Percentiles rank a stretch among this genome's conserved stretches.
Conservation (phyloP, 2,329 filamentous ascomycete genomes). For the Diaporthe citrichinensis region DNA sequence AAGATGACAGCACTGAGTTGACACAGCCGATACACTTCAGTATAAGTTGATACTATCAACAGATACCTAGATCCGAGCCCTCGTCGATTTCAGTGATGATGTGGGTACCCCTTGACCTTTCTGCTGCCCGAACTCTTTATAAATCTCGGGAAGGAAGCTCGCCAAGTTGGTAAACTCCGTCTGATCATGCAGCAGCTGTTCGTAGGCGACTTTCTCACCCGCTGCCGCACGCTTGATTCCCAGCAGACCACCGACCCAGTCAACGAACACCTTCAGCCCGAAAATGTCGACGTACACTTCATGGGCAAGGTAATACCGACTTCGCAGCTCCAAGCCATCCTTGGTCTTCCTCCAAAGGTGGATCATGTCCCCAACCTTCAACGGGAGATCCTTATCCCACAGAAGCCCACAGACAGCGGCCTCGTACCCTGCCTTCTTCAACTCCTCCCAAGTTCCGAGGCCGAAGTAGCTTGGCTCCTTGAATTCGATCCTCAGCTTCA, state of each 20-base stretch:
- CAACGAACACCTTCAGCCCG: conserved; percentile 31
- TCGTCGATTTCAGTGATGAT: not conserved
- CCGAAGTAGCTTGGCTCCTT: conserved; percentile 38
- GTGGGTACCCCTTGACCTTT: not conserved
- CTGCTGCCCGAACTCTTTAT: conserved; percentile 17
- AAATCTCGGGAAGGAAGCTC: conserved; percentile 38
- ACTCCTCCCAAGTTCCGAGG: conserved; percentile 36
- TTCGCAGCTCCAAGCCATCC: conserved; percentile 38
- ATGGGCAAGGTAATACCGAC: conserved; percentile 41
- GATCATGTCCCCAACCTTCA: conserved; percentile 42
- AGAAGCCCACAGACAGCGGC: conserved; percentile 40
- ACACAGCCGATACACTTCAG: too few relatives aligned
- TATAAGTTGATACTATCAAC: too few relatives aligned
- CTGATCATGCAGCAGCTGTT: conserved; percentile 42
- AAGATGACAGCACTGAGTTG: too few relatives aligned
- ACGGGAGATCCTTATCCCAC: conserved; percentile 36
- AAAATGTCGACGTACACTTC: conserved; percentile 37
- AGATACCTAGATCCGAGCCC: not conserved
- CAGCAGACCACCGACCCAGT: conserved; percentile 27
- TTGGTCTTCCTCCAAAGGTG: conserved; percentile 40
- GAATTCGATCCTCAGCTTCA: conserved; percentile 40
- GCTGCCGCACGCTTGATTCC: conserved; percentile 38
- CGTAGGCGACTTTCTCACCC: conserved; percentile 38
- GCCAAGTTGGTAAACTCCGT: conserved; percentile 42
- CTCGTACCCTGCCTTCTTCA: conserved; percentile 34